These are phyloP conservation scores for Suillus subalutaceus DNA, from an alignment of 768 basidiomycete genomes.

Conservation along the genomic window DNA sequence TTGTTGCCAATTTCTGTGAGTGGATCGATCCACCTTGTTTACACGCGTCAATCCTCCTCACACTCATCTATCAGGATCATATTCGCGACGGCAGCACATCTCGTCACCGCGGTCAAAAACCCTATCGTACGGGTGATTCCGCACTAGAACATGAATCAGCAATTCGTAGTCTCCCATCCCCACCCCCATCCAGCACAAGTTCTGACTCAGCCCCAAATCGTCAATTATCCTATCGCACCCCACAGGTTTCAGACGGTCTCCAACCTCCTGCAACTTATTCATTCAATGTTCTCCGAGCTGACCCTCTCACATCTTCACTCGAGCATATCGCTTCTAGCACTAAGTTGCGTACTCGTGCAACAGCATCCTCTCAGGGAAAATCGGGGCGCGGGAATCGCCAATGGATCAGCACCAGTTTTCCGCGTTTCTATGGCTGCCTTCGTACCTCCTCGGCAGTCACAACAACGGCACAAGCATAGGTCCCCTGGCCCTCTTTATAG, in stretches of 20 bases:
- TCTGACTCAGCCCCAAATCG: constrained; percentile 29
- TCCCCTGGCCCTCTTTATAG: constrained; percentile 18
- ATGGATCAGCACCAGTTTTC: constrained; percentile 40
- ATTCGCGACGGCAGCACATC: background rate
- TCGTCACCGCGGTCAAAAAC: background rate
- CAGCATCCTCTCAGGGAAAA: constrained; percentile 15
- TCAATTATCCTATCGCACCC: background rate
- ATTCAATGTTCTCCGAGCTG: constrained; percentile 49
- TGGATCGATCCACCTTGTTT: rapidly evolving
- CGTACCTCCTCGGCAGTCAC: constrained; percentile 5
- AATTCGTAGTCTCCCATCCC: constrained; percentile 22
- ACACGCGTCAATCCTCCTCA: no score
- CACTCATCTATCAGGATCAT: background rate
- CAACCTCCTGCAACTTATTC: constrained; percentile 31
- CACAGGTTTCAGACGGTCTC: constrained; percentile 19
- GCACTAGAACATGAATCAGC: background rate
- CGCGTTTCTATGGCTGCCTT: constrained; percentile 37
- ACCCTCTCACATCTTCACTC: constrained; percentile 43
- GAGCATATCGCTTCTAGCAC: constrained; percentile 48
- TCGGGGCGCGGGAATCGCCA: constrained; percentile 30
- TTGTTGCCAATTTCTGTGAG: background rate
- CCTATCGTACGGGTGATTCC: background rate
- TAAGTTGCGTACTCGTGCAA: constrained; percentile 37
- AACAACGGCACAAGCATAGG: constrained; percentile 2
- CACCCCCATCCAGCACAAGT: constrained; percentile 31